Evolutionary conservation across 192 early-diverging fungal species (phyloP).

Genomic region (Coemansia sp.): DNA sequence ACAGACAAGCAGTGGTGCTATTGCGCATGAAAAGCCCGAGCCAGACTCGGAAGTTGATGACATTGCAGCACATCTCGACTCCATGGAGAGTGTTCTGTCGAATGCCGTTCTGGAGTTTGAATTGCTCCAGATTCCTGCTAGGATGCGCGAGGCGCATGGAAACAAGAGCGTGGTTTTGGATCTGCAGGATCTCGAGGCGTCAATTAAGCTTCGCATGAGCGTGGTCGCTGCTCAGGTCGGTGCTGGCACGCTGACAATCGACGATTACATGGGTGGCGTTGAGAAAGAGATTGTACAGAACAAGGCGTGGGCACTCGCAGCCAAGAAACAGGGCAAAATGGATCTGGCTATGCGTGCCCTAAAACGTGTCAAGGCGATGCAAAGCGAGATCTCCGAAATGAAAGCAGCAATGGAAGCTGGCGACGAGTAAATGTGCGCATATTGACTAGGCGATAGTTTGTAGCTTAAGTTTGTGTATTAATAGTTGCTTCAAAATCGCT

Average conservation of each 20-base stretch:
- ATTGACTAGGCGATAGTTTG: background rate
- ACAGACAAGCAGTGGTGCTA: background rate
- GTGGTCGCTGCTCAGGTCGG: conserved; percentile 44
- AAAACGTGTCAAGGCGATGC: conserved; percentile 45
- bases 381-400: conserved; percentile 43
- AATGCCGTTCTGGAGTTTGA: conserved; percentile 48
- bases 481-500: background rate
- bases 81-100: conserved; percentile 27
- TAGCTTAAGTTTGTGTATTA: too few species aligned
- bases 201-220: conserved; percentile 47
- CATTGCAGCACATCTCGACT: conserved; percentile 27
- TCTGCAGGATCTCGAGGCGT: conserved; percentile 28
- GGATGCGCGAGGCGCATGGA: conserved; percentile 4
- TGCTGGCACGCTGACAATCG: conserved; percentile 31
- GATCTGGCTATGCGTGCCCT: conserved; percentile 43
- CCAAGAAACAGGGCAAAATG: conserved; percentile 26
- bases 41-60: conserved; percentile 13
- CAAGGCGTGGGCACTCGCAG: conserved; percentile 37
- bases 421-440: background rate
- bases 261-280: conserved; percentile 38
- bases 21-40: background rate
- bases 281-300: conserved; percentile 18
- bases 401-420: conserved; percentile 26
- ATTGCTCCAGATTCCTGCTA: conserved; percentile 33
- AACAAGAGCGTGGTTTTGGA: conserved; percentile 12